Evolutionary conservation across 106 monocot species (phyloP).

Genomic region (Allium sativum): DNA sequence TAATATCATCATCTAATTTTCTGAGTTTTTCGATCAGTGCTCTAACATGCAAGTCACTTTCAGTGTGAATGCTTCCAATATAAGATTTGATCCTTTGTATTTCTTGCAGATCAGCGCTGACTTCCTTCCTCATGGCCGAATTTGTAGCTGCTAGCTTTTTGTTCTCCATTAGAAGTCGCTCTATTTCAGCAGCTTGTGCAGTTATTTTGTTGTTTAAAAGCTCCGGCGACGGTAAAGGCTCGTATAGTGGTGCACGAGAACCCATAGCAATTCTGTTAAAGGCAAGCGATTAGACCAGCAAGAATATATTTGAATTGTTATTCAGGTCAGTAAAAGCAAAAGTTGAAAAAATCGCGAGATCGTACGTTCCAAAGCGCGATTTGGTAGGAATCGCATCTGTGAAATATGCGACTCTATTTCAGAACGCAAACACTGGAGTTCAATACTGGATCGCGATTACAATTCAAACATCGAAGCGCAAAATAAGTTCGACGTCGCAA

Average conservation of each 20-base stretch:
- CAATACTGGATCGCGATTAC: no score
- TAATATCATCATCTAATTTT: constrained; percentile 52
- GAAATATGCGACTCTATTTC: no score
- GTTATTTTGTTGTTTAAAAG: constrained; percentile 48
- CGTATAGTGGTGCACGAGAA: constrained; percentile 17
- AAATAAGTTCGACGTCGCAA: no score
- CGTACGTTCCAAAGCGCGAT: no score
- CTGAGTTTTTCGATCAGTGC: constrained; percentile 53
- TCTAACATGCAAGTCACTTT: constrained; percentile 51
- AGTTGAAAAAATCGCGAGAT: no score
- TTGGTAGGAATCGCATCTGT: no score
- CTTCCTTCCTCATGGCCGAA: constrained; percentile 50
- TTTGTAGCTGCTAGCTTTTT: constrained; percentile 53
- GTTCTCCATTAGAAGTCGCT: constrained; percentile 52
- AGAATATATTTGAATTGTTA: neutral
- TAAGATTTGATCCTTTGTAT: constrained; percentile 44
- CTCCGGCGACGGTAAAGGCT: constrained; percentile 26
- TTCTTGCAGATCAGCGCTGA: constrained; percentile 46
- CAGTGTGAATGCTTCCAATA: constrained; percentile 25
- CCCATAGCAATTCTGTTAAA: constrained; percentile 3
- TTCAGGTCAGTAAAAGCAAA: no score
- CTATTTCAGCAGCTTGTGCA: constrained; percentile 50
- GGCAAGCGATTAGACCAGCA: neutral
- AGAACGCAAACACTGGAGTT: no score
- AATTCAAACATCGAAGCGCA: no score